Evolutionary conservation across 495 filamentous ascomycete genomes (phyloP).

Genomic region (Talaromyces proteolyticus): DNA sequence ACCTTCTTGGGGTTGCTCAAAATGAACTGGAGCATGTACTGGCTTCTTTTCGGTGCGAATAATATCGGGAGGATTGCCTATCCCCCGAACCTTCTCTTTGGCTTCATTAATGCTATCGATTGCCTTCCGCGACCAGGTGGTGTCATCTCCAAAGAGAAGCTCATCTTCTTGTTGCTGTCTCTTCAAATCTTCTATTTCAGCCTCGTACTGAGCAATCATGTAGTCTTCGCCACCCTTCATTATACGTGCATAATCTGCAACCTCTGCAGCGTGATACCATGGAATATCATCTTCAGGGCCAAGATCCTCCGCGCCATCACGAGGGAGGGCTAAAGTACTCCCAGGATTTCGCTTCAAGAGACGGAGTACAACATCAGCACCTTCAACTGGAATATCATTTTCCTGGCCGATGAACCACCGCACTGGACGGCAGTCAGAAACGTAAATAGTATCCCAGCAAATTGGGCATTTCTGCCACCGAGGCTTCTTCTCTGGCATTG

Average conservation of each 20-base stretch:
- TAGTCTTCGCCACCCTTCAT: conserved; percentile 93
- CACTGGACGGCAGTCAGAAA: conserved; percentile 84
- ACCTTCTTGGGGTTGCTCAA: conserved; percentile 36
- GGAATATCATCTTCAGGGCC: conserved; percentile 69
- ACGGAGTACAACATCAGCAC: conserved; percentile 82
- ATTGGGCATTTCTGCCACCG: conserved; percentile 96
- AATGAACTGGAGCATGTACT: conserved; percentile 40
- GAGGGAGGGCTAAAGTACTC: conserved; percentile 80
- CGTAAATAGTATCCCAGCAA: conserved; percentile 84
- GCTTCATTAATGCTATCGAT: conserved; percentile 62
- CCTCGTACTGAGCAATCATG: conserved; percentile 71
- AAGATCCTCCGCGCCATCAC: conserved; percentile 70
- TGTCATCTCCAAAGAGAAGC: conserved; percentile 87
- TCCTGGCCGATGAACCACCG: conserved; percentile 91
- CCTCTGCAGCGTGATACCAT: conserved; percentile 91
- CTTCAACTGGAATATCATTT: conserved; percentile 67
- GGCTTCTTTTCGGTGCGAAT: conserved; percentile 38
- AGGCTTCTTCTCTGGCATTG: conserved; percentile 59
- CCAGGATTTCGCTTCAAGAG: conserved; percentile 72
- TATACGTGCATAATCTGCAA: conserved; percentile 88
- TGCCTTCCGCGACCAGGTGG: conserved; percentile 85
- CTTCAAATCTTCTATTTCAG: conserved; percentile 68
- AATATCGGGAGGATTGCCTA: conserved; percentile 62
- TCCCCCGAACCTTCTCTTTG: conserved; percentile 64
- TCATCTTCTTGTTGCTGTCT: conserved; percentile 83